Evolutionary conservation across 306 rosid genomes (phyloP).

Genomic region (Cucumis hystrix): DNA sequence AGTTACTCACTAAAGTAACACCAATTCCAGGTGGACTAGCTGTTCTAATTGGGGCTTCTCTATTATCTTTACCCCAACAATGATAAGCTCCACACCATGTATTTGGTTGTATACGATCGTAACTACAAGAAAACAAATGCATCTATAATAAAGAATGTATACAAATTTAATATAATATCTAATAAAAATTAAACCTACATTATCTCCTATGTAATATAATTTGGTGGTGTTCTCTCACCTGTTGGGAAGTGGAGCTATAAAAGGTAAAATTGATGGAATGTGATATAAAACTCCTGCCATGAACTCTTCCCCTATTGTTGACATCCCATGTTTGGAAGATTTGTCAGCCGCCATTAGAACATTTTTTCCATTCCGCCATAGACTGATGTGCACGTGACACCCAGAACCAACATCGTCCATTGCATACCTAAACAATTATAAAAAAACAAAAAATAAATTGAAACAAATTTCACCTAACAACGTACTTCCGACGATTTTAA

Average conservation of each 20-base stretch:
- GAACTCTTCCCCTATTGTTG: conserved; percentile 57
- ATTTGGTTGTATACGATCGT: conserved; percentile 70
- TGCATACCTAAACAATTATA: conserved; percentile 36
- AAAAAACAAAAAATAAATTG: too few relatives aligned
- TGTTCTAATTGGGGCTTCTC: conserved; percentile 78
- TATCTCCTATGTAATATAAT: background rate
- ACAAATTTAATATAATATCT: too few relatives aligned
- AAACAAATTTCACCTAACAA: too few relatives aligned
- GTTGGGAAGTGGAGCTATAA: conserved; percentile 72
- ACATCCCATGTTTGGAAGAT: conserved; percentile 60
- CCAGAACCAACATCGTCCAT: conserved; percentile 86
- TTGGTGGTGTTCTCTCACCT: conserved; percentile 30
- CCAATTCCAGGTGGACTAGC: conserved; percentile 43
- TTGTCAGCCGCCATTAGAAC: conserved; percentile 54
- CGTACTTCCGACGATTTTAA: background rate
- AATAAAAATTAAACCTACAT: too few relatives aligned
- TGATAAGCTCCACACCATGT: conserved; percentile 85
- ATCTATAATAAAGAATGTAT: background rate
- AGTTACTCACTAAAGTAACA: conserved; percentile 31
- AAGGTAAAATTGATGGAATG: conserved; percentile 63
- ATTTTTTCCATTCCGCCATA: conserved; percentile 63
- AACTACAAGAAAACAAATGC: conserved; percentile 28
- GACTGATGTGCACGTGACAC: conserved; percentile 76
- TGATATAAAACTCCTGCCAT: conserved; percentile 88
- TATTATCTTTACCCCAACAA: conserved; percentile 93